Percentiles rank a stretch among this genome's conserved stretches.
Evolutionary conservation across 2,329 filamentous ascomycete genomes (phyloP).

Genomic region (Ophiocordyceps unilateralis): DNA sequence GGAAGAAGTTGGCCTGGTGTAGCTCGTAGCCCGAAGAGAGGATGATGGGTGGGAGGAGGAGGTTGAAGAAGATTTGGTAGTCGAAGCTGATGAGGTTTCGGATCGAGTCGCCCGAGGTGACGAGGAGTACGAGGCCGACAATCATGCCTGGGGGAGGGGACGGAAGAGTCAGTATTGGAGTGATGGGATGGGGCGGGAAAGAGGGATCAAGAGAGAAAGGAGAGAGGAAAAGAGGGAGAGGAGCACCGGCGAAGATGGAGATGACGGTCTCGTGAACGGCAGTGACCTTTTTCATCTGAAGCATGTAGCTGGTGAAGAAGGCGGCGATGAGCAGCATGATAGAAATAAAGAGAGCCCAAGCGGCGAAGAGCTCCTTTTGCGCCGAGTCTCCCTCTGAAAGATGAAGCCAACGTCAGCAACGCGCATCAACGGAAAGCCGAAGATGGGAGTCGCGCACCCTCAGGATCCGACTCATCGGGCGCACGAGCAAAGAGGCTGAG

Average conservation of each 20-base stretch:
- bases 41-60: conserved; percentile 95
- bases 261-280: conserved; percentile 96
- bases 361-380: conserved; percentile 86
- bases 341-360: conserved; percentile 94
- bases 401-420: conserved; percentile 1
- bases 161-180: neutral
- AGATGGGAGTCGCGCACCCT: no score
- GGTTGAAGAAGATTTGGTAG: conserved; percentile 99
- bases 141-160: conserved; percentile 56
- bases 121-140: conserved; percentile 72
- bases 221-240: conserved; percentile 54
- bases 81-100: conserved; percentile 89
- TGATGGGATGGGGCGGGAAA: no score
- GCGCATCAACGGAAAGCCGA: conserved; percentile 1
- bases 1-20: conserved; percentile 97
- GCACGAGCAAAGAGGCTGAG: conserved; percentile 1
- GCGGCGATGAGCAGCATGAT: conserved; percentile 87
- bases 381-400: conserved; percentile 57
- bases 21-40: conserved; percentile 92
- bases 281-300: conserved; percentile 93
- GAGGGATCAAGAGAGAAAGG: conserved; percentile 38
- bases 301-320: conserved; percentile 90
- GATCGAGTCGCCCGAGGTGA: conserved; percentile 68
- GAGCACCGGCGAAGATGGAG: conserved; percentile 80
- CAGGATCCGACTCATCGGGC: conserved; percentile 15